Evolutionary conservation across 805 yeast species (phyloP).

Genomic region (Candida taoyuanica): DNA sequence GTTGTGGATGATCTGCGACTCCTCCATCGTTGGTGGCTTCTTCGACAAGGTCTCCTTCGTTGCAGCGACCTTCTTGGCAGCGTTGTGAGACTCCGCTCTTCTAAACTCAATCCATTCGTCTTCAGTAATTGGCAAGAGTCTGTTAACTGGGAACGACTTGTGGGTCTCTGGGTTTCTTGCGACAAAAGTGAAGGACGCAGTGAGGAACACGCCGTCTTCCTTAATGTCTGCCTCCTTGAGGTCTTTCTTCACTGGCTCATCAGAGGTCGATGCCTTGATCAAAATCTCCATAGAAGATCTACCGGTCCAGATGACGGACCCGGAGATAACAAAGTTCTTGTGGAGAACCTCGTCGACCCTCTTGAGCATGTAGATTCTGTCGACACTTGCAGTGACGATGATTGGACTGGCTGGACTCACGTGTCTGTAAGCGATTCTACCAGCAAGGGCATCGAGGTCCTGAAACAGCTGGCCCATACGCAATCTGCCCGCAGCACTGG

Average conservation of each 20-base stretch:
- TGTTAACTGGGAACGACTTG: conserved; percentile 80
- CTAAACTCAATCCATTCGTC: conserved; percentile 78
- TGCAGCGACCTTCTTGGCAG: conserved; percentile 77
- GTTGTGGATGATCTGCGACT: conserved; percentile 68
- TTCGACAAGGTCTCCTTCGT: conserved; percentile 52
- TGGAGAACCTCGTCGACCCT: conserved; percentile 73
- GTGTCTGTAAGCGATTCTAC: conserved; percentile 88
- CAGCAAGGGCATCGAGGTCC: conserved; percentile 91
- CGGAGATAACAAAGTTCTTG: conserved; percentile 77
- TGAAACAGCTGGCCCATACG: conserved; percentile 92
- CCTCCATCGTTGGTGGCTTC: conserved; percentile 73
- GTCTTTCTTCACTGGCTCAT: conserved; percentile 46
- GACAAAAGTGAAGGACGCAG: conserved; percentile 92
- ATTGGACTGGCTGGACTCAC: conserved; percentile 95
- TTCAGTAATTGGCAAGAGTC: conserved; percentile 69
- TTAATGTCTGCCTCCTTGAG: conserved; percentile 55
- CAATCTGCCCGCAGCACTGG: conserved; percentile 86
- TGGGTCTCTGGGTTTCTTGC: conserved; percentile 94
- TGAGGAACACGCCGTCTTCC: conserved; percentile 66
- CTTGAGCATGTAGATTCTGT: conserved; percentile 81
- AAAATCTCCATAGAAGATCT: conserved; percentile 93
- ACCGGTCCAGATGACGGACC: conserved; percentile 94
- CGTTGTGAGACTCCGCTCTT: conserved; percentile 86
- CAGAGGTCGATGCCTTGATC: conserved; percentile 80
- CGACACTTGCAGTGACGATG: conserved; percentile 93